Evolutionary conservation across 768 basidiomycete species (phyloP).

Genomic region (Xerocomellus amylosporus): DNA sequence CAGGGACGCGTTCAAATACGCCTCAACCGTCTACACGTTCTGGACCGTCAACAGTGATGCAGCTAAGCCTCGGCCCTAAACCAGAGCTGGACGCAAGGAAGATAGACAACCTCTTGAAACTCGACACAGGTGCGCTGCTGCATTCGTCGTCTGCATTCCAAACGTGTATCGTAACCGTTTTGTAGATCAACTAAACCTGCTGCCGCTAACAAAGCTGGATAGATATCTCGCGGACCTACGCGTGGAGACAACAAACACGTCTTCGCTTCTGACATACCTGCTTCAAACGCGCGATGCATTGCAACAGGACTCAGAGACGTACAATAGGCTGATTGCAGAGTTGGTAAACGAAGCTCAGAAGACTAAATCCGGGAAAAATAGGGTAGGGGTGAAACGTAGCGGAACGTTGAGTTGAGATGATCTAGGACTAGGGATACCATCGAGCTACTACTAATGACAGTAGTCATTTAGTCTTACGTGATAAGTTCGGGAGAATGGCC

Average conservation of each 20-base stretch:
- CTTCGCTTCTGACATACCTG: conserved; percentile 73
- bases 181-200: conserved; percentile 67
- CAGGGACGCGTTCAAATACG: conserved; percentile 46
- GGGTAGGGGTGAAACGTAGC: conserved; percentile 45
- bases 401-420: conserved; percentile 40
- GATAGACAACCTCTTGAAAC: conserved; percentile 62
- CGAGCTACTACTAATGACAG: not conserved
- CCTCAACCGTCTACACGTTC: conserved; percentile 42
- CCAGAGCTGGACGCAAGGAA: conserved; percentile 69
- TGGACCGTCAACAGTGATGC: conserved; percentile 30
- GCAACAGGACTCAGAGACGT: conserved; percentile 86
- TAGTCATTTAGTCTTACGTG: conserved; percentile 11
- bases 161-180: conserved; percentile 4
- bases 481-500: conserved; percentile 2
- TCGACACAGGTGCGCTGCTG: conserved; percentile 59
- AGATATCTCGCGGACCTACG: conserved; percentile 65
- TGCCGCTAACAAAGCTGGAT: conserved; percentile 68
- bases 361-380: conserved; percentile 63
- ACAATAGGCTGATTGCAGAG: conserved; percentile 88
- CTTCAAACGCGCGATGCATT: conserved; percentile 77
- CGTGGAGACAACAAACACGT: conserved; percentile 70
- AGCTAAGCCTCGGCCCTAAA: conserved; percentile 65
- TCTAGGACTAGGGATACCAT: not conserved
- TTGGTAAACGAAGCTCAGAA: conserved; percentile 91
- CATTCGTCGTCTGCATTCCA: not conserved